Conservation (phyloP, 192 early-diverging fungal genomes). For the Linnemannia schmuckeri region DNA sequence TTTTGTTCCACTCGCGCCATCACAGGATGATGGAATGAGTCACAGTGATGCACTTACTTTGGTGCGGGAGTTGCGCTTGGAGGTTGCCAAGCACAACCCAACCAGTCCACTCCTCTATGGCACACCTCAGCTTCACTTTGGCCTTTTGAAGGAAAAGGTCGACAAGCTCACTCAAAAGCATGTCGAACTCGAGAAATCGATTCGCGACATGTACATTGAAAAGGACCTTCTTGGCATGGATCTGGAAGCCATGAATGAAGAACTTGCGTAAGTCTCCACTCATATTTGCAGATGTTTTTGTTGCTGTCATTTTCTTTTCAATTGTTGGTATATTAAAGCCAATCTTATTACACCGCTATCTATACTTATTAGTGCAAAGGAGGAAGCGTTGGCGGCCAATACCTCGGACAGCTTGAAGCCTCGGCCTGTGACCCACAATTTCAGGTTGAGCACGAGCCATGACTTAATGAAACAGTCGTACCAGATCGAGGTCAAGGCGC, state of each 20-base stretch:
- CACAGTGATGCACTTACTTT: conserved; percentile 12
- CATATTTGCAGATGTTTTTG: no score
- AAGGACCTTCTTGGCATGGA: conserved; percentile 54
- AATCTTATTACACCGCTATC: not conserved
- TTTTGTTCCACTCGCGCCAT: not conserved
- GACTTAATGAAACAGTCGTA: conserved; percentile 62
- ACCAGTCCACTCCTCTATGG: conserved; percentile 46
- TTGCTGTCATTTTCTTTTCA: not conserved
- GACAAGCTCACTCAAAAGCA: conserved; percentile 37
- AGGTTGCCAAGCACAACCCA: conserved; percentile 46
- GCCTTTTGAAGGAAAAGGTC: conserved; percentile 19
- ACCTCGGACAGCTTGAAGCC: conserved; percentile 8
- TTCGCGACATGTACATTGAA: conserved; percentile 53
- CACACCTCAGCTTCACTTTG: conserved; percentile 34
- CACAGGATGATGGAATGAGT: conserved; percentile 33
- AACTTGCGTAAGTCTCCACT: conserved; percentile 43
- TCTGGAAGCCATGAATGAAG: conserved; percentile 45
- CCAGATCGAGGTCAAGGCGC: conserved; percentile 59
- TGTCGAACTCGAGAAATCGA: conserved; percentile 36
- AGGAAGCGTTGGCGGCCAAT: conserved; percentile 41
- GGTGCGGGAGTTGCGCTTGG: conserved; percentile 44
- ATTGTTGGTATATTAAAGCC: not conserved
- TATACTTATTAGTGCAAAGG: conserved; percentile 56
- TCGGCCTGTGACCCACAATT: conserved; percentile 23
- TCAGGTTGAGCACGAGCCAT: conserved; percentile 55